Evolutionary conservation across 331 rosid genomes (phyloP).

Genomic region (Quercus lobata): DNA sequence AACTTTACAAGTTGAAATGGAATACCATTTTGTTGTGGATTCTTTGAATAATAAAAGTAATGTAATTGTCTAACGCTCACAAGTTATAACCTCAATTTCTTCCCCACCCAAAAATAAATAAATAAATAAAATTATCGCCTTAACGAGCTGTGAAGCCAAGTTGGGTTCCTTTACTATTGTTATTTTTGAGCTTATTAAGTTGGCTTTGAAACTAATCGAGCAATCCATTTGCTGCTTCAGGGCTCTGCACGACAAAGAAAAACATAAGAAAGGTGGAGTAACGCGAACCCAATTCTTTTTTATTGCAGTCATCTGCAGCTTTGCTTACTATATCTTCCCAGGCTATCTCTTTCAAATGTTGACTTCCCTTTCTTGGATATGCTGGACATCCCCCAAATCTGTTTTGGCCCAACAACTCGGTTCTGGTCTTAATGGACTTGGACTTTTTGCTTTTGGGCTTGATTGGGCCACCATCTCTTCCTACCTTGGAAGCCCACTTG

Average conservation of each 20-base stretch:
- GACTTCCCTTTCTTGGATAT: constrained; percentile 71
- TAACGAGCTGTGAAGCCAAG: no score
- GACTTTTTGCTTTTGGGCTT: constrained; percentile 55
- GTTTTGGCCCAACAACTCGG: constrained; percentile 84
- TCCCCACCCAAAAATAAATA: no score
- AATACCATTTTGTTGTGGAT: no score
- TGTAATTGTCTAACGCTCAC: no score
- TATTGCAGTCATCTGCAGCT: constrained; percentile 63
- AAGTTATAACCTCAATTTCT: no score
- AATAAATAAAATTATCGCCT: no score
- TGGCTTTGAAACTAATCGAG: no score
- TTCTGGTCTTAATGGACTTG: constrained; percentile 76
- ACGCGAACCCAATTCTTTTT: constrained; percentile 65
- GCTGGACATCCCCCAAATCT: constrained; percentile 63
- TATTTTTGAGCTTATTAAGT: no score
- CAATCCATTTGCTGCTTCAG: constrained; percentile 16
- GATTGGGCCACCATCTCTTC: constrained; percentile 92
- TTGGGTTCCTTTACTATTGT: no score
- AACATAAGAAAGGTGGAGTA: constrained; percentile 44
- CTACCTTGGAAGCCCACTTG: constrained; percentile 87
- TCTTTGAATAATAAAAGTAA: no score
- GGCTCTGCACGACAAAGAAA: constrained; percentile 73
- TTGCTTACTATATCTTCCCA: constrained; percentile 67
- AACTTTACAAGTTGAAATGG: no score
- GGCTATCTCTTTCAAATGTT: constrained; percentile 63